A percentile compares a stretch with the other conserved stretches of the same genome.
phyloP scores from a whole-genome alignment of 352 stramenopile species.

The Phytophthora lateralis region DNA sequence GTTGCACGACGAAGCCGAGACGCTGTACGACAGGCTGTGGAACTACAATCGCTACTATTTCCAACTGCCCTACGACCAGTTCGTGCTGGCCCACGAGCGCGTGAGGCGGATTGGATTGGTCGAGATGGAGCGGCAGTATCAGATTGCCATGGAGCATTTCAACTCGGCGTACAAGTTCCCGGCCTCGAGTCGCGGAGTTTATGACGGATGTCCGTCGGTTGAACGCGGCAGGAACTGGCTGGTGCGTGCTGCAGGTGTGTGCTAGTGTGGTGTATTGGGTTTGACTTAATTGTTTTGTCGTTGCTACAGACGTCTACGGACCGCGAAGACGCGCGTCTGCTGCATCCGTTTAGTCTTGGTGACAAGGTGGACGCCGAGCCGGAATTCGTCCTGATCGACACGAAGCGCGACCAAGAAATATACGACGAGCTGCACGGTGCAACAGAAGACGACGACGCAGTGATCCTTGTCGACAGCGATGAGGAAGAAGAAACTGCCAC shows the following conservation, averaged over 20 bases:
- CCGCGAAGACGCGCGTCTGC: slow-evolving; percentile 35
- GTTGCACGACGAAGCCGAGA: slow-evolving; percentile 46
- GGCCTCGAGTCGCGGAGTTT: slow-evolving; percentile 22
- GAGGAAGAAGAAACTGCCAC: neutral
- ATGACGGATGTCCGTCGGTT: slow-evolving; percentile 43
- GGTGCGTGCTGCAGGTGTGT: slow-evolving; percentile 26
- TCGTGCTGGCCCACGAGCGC: slow-evolving; percentile 46
- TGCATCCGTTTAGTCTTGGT: slow-evolving; percentile 41
- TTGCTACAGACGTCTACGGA: slow-evolving; percentile 40
- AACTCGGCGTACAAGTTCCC: slow-evolving; percentile 55
- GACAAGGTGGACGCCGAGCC: slow-evolving; percentile 25
- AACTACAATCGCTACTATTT: slow-evolving; percentile 10
- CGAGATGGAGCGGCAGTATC: slow-evolving; percentile 58
- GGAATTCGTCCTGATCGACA: slow-evolving; percentile 45
- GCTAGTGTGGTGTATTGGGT: slow-evolving; percentile 4
- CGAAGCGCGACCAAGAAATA: slow-evolving; percentile 24
- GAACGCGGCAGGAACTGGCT: slow-evolving; percentile 60
- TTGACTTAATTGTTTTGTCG: slow-evolving; percentile 7
- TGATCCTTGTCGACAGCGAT: slow-evolving; percentile 2
- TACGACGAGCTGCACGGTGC: slow-evolving; percentile 16
- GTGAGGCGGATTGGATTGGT: slow-evolving; percentile 42
- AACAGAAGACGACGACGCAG: slow-evolving; percentile 2
- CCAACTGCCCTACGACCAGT: slow-evolving; percentile 31
- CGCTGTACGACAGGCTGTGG: slow-evolving; percentile 30
- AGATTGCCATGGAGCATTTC: slow-evolving; percentile 63